Conservation (phyloP, 768 basidiomycete species). For the Tulasnella sp. region DNA sequence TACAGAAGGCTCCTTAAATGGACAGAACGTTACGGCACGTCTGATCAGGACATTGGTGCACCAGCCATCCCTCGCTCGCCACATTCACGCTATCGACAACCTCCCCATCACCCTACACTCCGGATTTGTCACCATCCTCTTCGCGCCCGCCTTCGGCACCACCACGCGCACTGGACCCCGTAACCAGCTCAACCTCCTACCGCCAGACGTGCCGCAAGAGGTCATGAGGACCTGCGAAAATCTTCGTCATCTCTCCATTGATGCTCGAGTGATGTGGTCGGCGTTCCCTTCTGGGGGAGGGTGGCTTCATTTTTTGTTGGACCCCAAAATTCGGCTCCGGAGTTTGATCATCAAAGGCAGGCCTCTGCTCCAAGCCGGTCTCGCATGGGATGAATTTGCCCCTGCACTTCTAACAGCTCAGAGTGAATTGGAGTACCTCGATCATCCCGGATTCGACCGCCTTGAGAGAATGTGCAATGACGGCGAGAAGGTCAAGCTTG, state of each 20-base stretch:
- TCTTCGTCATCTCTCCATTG: background rate
- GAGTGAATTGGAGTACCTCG: background rate
- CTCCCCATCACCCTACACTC: background rate
- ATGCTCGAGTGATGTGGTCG: background rate
- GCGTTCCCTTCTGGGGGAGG: background rate
- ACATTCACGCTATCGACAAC: background rate
- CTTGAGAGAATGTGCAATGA: background rate
- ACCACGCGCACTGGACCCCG: background rate
- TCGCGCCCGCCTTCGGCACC: background rate
- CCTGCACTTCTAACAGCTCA: background rate
- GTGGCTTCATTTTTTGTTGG: background rate
- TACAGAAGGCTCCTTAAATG: background rate
- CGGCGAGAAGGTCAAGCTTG: background rate
- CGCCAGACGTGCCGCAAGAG: background rate
- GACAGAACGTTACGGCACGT: background rate
- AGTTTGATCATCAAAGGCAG: background rate
- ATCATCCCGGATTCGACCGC: background rate
- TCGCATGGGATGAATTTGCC: background rate
- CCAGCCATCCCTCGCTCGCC: background rate
- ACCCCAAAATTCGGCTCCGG: background rate
- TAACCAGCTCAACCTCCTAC: background rate
- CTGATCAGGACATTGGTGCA: background rate
- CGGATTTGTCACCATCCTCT: background rate
- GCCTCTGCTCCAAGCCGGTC: background rate
- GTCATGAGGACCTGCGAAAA: background rate